Evolutionary conservation across 345 rosid genomes (phyloP), one percentile per base, ranked within the genome.

Genomic region (Isatis tinctoria): DNA sequence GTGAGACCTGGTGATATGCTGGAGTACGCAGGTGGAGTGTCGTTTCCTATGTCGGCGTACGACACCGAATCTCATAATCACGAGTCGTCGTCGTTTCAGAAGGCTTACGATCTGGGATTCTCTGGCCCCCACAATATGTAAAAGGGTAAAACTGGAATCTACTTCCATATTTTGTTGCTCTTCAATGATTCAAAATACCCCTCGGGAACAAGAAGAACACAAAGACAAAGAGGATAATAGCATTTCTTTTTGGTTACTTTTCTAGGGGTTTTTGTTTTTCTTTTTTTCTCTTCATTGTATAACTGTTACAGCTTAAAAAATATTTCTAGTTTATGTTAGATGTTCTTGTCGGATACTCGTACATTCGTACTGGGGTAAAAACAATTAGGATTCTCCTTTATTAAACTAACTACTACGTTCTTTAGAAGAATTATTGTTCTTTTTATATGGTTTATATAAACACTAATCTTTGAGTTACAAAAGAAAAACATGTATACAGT

Each of bases 101-200:
- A 75, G 77, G 82, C 85, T 59, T 88, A 79, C 35, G 83, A 76
- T 63, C 74, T 86, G 51, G 87, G 87, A 72, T 87, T 79, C 74
- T 69, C 79, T 48, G 87, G 79, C 59, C 68, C 84, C 76, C 72
- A 54, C 4, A 17, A 8, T 54, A 69, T 63, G 65, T 76, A 36
- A 69, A 54, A 68, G 74, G 37, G 58, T 60, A 37, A 43, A 66
- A 74, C 17, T 74, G 67, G 52, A 74, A 66, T 49, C 48, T 45
- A 71, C 35, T 51, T 72, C 32, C 20, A 33, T 56, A 17, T 68
- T 67, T 68, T 68, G 62, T 60, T 75, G 54, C 62, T 51, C 30
- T 30, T 4, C 2, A 62, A 53, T 69, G 60, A 68, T 52, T 60
- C 12, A 51, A 67, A 67, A 32, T 61, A 41, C 51, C 65, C 65